Base-by-base conservation (phyloP, 306 rosid species). In the Acacia confusa region DNA sequence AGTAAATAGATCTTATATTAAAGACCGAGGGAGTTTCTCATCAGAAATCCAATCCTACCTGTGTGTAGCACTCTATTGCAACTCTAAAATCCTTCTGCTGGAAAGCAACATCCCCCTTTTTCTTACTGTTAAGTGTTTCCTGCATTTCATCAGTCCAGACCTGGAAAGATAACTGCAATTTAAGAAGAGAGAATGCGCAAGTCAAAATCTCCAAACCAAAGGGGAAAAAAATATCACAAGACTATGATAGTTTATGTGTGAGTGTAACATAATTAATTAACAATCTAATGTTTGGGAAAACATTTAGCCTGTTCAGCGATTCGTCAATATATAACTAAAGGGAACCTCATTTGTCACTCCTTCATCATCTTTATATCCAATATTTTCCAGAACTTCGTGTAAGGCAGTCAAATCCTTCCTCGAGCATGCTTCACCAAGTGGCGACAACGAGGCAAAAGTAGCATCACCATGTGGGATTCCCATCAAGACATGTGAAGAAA, bases 111-210 rank as follows among this genome's bases (percentile, higher is more conserved):
- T 89, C 92, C 24, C 92, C 90, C 81, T 86, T 86, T 78, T 85
- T 86, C 88, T 83, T 89, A 38, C 84, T 80, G 76, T 83, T 86
- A 70, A 89, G 82, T 19, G 88, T 81, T 53, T 89, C 92, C 86
- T 86, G 92, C 87, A 89, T 89, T 81, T 82, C 86, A 82, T 80
- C 82, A 2, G 87, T 89, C 90, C 92, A 89, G 84, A 89, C 83
- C 74, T 89, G 92, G 79, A 89, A 89, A 0, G 90, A 89, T 67
- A 84, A 86, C 92, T 89, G 90, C 70, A 76, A 6, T 25, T 32
- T 22, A 73, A 64, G 68, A 60, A 60, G 34, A 77, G 61, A 43
- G 22, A 24, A 24, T 24, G 57, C 76, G 60, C 19, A n/a, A 47
- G 47, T 80, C 58, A 80, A 50, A 36, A 40, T 55, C 28, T 22